A percentile compares a stretch with the other conserved stretches of the same genome.
phyloP scores from a whole-genome alignment of 2,329 filamentous ascomycete species.

The Colletotrichum karsti region DNA sequence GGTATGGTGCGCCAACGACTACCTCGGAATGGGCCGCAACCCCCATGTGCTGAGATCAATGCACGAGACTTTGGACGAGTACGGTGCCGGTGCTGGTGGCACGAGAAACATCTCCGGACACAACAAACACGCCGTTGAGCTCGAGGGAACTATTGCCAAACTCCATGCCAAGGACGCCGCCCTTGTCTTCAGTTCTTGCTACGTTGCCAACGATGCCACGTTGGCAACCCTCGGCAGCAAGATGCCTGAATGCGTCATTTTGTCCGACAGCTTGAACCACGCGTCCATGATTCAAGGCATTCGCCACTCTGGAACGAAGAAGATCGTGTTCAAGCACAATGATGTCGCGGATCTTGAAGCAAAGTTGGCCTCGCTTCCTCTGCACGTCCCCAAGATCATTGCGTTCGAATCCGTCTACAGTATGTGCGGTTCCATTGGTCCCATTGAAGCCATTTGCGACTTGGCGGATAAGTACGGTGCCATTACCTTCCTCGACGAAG shows the following conservation, averaged over 20 bases:
- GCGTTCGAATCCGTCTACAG: constrained; percentile 99
- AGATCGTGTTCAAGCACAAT: constrained; percentile 99
- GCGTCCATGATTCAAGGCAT: constrained; percentile 99
- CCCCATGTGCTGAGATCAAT: constrained; percentile 85
- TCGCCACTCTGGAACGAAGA: constrained; percentile 94
- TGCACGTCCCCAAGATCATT: constrained; percentile 93
- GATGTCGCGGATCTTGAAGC: constrained; percentile 91
- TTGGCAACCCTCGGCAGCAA: constrained; percentile 97
- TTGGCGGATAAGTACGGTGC: constrained; percentile 97
- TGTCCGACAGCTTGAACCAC: constrained; percentile 98
- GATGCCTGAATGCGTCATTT: constrained; percentile 93
- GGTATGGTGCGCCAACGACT: constrained; percentile 99
- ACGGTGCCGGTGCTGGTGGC: constrained; percentile 93
- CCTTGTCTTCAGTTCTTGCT: constrained; percentile 96
- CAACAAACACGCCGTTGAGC: constrained; percentile 88
- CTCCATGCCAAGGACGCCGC: constrained; percentile 92
- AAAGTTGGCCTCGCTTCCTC: constrained; percentile 87
- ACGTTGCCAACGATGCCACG: constrained; percentile 97
- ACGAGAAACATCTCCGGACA: constrained; percentile 98
- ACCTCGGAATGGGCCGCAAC: constrained; percentile 97
- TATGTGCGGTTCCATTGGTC: constrained; percentile 98
- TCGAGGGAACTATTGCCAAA: constrained; percentile 85
- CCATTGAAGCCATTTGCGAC: constrained; percentile 95
- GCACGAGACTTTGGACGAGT: constrained; percentile 94
- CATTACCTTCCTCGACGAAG: constrained; percentile 97